Percentiles rank a stretch among this genome's conserved stretches.
These are phyloP conservation scores for Helichrysum umbraculigerum DNA, from an alignment of 129 eudicot species.

Conservation along the genomic window DNA sequence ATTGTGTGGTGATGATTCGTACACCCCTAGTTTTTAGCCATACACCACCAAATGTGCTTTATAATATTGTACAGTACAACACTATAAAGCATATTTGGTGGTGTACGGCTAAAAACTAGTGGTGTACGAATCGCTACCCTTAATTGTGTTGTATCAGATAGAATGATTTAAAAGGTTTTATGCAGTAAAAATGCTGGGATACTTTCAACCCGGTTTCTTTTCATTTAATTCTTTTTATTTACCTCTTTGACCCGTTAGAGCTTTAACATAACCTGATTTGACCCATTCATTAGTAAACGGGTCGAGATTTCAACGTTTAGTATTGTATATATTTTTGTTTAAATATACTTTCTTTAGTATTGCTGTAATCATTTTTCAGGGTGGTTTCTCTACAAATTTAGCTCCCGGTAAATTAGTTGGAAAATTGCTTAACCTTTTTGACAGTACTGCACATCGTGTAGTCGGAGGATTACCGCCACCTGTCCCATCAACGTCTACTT, in stretches of 20 bases:
- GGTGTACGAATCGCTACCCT: too few species aligned
- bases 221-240: neutral
- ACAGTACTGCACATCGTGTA: slow-evolving; percentile 87
- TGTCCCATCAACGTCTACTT: slow-evolving; percentile 48
- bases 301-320: neutral
- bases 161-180: neutral
- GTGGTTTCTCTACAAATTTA: slow-evolving; percentile 85
- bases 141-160: too few species aligned
- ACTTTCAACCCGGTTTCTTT: neutral
- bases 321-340: neutral
- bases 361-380: slow-evolving; percentile 43
- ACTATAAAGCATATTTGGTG: too few species aligned
- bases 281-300: neutral
- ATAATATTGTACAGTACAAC: too few species aligned
- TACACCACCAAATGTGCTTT: too few species aligned
- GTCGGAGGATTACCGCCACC: slow-evolving; percentile 83
- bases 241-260: neutral
- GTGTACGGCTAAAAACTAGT: too few species aligned
- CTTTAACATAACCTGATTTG: neutral
- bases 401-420: slow-evolving; percentile 90
- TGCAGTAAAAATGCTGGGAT: neutral
- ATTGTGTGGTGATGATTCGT: too few species aligned
- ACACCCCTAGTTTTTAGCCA: too few species aligned
- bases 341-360: neutral
- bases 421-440: slow-evolving; percentile 78